These are phyloP conservation scores for Dianthus caryophyllus DNA, from an alignment of 148 eudicot species.

Conservation along the genomic window DNA sequence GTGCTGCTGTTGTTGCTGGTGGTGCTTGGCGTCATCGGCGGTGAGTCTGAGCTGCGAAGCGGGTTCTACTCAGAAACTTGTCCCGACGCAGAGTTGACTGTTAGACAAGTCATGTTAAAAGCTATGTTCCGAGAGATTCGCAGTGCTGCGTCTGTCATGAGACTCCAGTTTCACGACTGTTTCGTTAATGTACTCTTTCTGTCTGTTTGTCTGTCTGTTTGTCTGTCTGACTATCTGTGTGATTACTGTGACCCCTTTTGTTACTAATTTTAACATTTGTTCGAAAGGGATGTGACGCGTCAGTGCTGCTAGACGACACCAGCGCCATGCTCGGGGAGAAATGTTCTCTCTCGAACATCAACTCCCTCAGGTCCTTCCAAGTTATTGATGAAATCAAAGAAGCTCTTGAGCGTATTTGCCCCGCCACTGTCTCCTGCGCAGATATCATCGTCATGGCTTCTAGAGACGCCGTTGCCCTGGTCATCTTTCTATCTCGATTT, in stretches of 20 bases:
- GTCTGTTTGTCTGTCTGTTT: neutral
- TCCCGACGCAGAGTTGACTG: conserved; percentile 61
- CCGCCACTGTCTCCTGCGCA: conserved; percentile 78
- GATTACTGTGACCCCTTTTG: neutral
- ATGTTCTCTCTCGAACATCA: conserved; percentile 59
- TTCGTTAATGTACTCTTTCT: conserved; percentile 55
- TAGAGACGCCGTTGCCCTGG: conserved; percentile 84
- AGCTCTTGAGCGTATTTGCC: conserved; percentile 63
- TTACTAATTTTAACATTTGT: neutral
- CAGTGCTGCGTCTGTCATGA: conserved; percentile 83
- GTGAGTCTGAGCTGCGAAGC: conserved; percentile 32
- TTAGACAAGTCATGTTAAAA: conserved; percentile 38
- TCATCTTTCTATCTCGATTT: conserved; percentile 13
- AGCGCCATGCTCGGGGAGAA: conserved; percentile 81
- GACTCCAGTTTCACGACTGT: conserved; percentile 93
- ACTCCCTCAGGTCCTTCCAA: conserved; percentile 73
- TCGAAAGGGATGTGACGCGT: conserved; percentile 87
- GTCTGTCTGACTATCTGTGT: too few species aligned
- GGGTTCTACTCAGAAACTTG: conserved; percentile 60
- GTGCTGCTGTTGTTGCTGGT: conserved; percentile 27
- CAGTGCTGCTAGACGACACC: conserved; percentile 78
- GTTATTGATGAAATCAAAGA: conserved; percentile 69
- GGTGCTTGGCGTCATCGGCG: conserved; percentile 20
- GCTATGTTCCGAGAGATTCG: conserved; percentile 69
- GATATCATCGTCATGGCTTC: conserved; percentile 86